Evolutionary conservation across 176 grass and related monocot species (phyloP).

Genomic region (Luzula sylvatica): DNA sequence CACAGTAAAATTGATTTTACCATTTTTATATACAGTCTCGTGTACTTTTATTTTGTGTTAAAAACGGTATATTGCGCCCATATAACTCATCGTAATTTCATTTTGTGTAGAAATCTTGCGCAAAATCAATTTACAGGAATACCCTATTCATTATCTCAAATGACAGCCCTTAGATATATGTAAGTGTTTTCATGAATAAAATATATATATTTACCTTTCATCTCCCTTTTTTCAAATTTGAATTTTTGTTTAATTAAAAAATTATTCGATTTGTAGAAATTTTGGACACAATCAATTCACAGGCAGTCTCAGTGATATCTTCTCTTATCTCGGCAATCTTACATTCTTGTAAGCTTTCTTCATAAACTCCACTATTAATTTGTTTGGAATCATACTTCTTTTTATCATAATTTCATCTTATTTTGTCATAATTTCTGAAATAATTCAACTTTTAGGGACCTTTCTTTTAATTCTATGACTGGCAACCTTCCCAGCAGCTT

Average conservation of each 20-base stretch:
- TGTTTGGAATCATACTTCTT: neutral
- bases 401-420: neutral
- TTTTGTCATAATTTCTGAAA: slow-evolving; percentile 10
- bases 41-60: too few relatives aligned
- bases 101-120: slow-evolving; percentile 57
- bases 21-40: too few relatives aligned
- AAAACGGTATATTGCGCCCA: too few relatives aligned
- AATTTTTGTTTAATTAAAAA: neutral
- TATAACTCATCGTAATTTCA: neutral
- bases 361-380: slow-evolving; percentile 9
- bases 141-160: slow-evolving; percentile 58
- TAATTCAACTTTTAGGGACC: slow-evolving; percentile 43
- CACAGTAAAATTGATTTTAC: too few relatives aligned
- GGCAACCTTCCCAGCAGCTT: slow-evolving; percentile 71
- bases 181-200: slow-evolving; percentile 26
- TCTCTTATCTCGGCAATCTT: slow-evolving; percentile 57
- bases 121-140: slow-evolving; percentile 56
- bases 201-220: neutral
- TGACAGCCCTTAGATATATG: slow-evolving; percentile 59
- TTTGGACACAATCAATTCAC: slow-evolving; percentile 74
- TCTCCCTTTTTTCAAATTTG: neutral
- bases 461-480: slow-evolving; percentile 53
- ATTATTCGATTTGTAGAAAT: slow-evolving; percentile 41
- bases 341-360: slow-evolving; percentile 60
- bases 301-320: slow-evolving; percentile 38